Percentiles rank a stretch among this genome's conserved stretches.
phyloP scores from a whole-genome alignment of 345 rosid species.

The Mallotus nudiflorus region DNA sequence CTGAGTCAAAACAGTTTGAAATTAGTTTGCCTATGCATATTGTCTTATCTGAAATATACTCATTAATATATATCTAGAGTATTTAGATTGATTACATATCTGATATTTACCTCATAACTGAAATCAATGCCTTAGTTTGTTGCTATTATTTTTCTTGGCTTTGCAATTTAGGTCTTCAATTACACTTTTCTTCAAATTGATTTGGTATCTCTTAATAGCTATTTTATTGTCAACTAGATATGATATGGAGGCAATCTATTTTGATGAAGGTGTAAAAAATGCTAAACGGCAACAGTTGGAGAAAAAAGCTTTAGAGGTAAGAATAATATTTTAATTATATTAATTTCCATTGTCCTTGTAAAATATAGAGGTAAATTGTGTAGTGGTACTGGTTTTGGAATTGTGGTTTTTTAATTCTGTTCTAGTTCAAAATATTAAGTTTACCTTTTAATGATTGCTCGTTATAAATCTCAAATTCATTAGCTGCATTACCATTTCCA shows the following conservation, averaged over 20 bases:
- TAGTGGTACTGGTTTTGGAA: no score
- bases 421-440: no score
- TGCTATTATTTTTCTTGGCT: background rate
- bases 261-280: conserved; percentile 71
- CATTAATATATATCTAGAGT: background rate
- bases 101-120: background rate
- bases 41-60: background rate
- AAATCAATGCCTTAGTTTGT: background rate
- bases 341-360: background rate
- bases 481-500: no score
- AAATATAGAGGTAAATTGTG: no score
- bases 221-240: conserved; percentile 45
- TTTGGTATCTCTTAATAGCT: conserved; percentile 18
- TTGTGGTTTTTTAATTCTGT: no score
- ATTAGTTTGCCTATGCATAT: background rate
- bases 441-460: no score
- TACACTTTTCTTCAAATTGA: background rate
- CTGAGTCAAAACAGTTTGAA: background rate
- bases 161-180: background rate
- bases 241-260: conserved; percentile 62
- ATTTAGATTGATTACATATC: background rate
- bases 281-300: conserved; percentile 54
- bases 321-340: background rate
- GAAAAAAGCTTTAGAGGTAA: conserved; percentile 68
- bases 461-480: no score